These are phyloP conservation scores for Heteromeles arbutifolia DNA, from an alignment of 306 rosid species.

Conservation along the genomic window DNA sequence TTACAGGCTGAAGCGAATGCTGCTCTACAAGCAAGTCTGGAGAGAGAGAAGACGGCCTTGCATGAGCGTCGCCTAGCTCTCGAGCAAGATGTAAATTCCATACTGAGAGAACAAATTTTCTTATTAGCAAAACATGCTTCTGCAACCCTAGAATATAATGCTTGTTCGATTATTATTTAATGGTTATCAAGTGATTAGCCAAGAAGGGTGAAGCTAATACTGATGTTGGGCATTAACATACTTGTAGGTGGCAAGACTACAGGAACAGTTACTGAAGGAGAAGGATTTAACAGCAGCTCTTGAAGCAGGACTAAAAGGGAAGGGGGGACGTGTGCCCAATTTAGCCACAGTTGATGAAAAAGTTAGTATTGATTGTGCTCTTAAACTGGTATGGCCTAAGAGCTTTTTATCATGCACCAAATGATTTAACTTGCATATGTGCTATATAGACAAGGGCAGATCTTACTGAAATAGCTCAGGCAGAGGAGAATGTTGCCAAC, in stretches of 20 bases:
- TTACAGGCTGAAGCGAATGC: slow-evolving; percentile 58
- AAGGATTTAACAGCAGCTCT: slow-evolving; percentile 53
- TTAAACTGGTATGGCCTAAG: slow-evolving; percentile 2
- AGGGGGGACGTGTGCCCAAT: slow-evolving; percentile 28
- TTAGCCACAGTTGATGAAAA: slow-evolving; percentile 42
- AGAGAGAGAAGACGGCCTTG: slow-evolving; percentile 48
- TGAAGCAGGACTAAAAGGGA: slow-evolving; percentile 48
- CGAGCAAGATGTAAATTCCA: slow-evolving; percentile 65
- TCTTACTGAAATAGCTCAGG: slow-evolving; percentile 55
- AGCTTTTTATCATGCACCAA: slow-evolving; percentile 20
- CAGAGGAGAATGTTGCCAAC: slow-evolving; percentile 47
- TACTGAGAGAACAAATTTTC: slow-evolving; percentile 6
- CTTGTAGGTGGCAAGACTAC: slow-evolving; percentile 64
- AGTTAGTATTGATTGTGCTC: slow-evolving; percentile 27
- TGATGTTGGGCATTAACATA: background rate
- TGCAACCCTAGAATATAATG: background rate
- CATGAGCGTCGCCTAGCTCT: slow-evolving; percentile 69
- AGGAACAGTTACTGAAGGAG: slow-evolving; percentile 62
- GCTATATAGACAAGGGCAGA: slow-evolving; percentile 61
- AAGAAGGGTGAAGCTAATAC: background rate
- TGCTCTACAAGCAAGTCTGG: slow-evolving; percentile 43
- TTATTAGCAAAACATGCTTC: background rate
- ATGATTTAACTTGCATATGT: slow-evolving; percentile 17
- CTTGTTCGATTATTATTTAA: background rate
- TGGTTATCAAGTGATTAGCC: background rate